phyloP scores from a whole-genome alignment of 108 stramenopile species.

The Nannochloropsis salina region DNA sequence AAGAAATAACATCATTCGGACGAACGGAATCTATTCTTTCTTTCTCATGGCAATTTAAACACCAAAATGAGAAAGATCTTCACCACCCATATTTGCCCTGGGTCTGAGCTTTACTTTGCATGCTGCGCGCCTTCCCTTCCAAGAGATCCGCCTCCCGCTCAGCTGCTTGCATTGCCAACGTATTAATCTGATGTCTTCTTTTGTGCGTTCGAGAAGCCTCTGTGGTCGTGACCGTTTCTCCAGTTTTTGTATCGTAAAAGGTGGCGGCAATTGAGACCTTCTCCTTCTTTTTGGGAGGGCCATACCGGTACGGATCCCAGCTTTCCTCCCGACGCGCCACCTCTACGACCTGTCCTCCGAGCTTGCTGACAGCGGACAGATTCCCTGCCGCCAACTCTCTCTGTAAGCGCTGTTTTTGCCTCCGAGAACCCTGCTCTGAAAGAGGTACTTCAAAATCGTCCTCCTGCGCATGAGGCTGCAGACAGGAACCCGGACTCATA shows the following conservation, averaged over 20 bases:
- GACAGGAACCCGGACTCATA: too few species aligned
- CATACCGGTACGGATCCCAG: neutral
- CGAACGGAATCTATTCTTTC: neutral
- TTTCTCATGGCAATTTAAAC: neutral
- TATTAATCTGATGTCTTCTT: constrained; percentile 30
- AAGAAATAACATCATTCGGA: too few species aligned
- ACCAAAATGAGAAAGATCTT: neutral
- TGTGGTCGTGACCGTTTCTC: constrained; percentile 20
- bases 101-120: constrained; percentile 23
- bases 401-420: constrained; percentile 9
- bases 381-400: neutral
- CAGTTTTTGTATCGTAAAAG: constrained; percentile 22
- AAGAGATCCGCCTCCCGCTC: constrained; percentile 26
- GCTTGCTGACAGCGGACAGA: neutral
- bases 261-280: constrained; percentile 12
- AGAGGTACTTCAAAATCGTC: constrained; percentile 10
- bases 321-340: neutral
- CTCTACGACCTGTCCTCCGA: constrained; percentile 18
- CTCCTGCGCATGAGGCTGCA: neutral
- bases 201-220: constrained; percentile 12
- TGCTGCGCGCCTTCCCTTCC: neutral
- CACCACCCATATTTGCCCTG: constrained; percentile 31
- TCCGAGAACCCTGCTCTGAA: neutral
- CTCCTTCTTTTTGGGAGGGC: constrained; percentile 22
- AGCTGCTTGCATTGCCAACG: constrained; percentile 22